Base-by-base conservation (phyloP, 495 filamentous ascomycete genomes). In the Thermothielavioides terrestris region DNA sequence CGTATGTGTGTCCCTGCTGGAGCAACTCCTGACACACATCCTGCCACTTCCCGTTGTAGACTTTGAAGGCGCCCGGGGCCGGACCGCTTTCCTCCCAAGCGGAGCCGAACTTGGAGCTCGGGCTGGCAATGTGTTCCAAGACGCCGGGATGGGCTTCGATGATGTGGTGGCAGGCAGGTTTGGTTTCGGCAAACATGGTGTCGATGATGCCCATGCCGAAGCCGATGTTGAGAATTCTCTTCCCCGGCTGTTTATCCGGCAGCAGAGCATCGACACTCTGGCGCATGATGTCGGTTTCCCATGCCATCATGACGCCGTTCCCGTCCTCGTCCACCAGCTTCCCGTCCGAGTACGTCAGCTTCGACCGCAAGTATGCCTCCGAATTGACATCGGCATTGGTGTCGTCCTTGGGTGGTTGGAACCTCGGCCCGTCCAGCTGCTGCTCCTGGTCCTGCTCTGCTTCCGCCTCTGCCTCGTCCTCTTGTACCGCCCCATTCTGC, bases 181-280 rank as follows among this genome's bases (percentile, higher is more conserved):
- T 69, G n/a, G 79, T 79, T 17, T 72, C 73, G 45, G 88, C 83
- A 61, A 97, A 85, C 65, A 88, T 81, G n/a, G 63, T 63, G 58
- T 98, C 92, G 30, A 97, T 81, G 38, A 98, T 97, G 14, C 92
- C 92, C 88, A 98, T 92, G 1, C 92, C 92, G 55, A 95, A 89
- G 6, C 92, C 92, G 46, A 98, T 80, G 58, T 98, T 97, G 12
- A 98, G 77, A 2, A 95, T 79, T 6, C 83, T 75, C 46, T 86
- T 75, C 0, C 81, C 84, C 0, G 75, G 46, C 0, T 66, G 46
- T 6, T 61, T 63, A n/a, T 42, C 61, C 0, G 70, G 63, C 20
- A 72, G 64, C 6, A 73, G 52, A 0, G 65, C 56, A 25, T 66
- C 75, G 22, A 89, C 88, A 30, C 82, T 86, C 23, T 77, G 75